These are phyloP conservation scores for Lentinus polychrous DNA, from an alignment of 1,284 basidiomycete species.

Conservation along the genomic window DNA sequence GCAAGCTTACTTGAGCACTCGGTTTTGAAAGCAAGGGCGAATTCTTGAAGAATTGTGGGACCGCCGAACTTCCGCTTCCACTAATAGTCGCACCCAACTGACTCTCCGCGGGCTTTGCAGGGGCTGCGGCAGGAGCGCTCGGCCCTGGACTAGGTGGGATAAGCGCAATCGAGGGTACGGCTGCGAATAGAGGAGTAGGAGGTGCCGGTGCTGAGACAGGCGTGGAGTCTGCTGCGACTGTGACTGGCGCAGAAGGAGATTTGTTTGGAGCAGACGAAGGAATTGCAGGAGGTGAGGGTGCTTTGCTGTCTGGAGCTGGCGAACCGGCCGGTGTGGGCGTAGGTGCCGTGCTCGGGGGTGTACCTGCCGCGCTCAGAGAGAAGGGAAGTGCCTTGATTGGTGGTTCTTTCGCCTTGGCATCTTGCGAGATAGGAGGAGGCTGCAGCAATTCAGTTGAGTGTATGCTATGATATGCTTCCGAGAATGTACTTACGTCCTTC, in stretches of 20 bases:
- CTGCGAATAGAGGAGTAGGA: conserved; percentile 11
- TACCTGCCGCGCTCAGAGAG: conserved; percentile 40
- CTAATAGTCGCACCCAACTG: conserved; percentile 7
- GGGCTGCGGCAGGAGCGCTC: conserved; percentile 10
- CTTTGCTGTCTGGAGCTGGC: neutral
- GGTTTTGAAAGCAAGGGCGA: conserved; percentile 29
- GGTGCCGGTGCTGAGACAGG: conserved; percentile 3
- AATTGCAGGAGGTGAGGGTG: conserved; percentile 4
- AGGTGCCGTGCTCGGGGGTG: conserved; percentile 4
- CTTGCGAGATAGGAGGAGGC: conserved; percentile 21
- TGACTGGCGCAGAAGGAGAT: conserved; percentile 7
- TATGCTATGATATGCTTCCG: conserved; percentile 4
- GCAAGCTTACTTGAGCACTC: conserved; percentile 14
- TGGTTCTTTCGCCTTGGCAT: conserved; percentile 48
- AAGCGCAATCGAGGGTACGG: conserved; percentile 20
- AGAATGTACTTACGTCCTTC: conserved; percentile 41
- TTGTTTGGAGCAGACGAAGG: conserved; percentile 5
- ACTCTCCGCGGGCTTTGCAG: conserved; percentile 11
- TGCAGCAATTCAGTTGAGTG: conserved; percentile 11
- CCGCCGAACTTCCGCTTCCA: conserved; percentile 12
- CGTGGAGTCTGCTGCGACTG: conserved; percentile 3
- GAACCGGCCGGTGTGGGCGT: neutral
- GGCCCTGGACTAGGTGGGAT: conserved; percentile 16
- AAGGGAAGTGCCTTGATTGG: conserved; percentile 61
- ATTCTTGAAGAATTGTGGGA: conserved; percentile 48